These are phyloP conservation scores for Coemansia sp. DNA, from an alignment of 192 early-diverging fungal genomes.

Conservation along the genomic window DNA sequence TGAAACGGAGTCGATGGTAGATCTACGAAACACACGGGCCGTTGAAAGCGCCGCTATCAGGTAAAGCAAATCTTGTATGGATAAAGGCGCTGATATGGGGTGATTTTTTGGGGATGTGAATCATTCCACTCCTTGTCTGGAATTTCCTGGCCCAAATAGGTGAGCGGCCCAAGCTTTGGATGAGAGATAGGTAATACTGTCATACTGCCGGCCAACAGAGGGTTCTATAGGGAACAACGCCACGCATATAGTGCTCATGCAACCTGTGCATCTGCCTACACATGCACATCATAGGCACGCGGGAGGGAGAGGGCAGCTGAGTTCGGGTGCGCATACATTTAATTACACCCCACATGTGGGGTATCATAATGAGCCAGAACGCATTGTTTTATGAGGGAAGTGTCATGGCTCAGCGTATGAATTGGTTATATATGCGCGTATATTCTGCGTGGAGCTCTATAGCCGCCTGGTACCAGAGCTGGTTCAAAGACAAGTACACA, in stretches of 20 bases:
- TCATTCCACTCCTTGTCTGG: background rate
- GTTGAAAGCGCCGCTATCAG: background rate
- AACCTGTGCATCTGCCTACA: background rate
- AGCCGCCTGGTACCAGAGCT: background rate
- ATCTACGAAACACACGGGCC: background rate
- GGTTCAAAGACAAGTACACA: background rate
- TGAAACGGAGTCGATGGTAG: background rate
- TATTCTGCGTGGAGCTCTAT: background rate
- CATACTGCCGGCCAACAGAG: background rate
- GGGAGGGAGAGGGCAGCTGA: background rate
- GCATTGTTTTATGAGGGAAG: background rate
- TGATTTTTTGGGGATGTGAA: background rate
- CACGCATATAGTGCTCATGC: background rate
- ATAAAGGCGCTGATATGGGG: background rate
- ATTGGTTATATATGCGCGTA: background rate
- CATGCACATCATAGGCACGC: background rate
- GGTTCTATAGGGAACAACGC: background rate
- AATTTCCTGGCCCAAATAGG: background rate
- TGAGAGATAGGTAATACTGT: background rate
- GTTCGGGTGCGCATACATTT: background rate
- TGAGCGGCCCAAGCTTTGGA: background rate
- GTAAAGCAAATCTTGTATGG: background rate
- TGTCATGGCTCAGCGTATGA: background rate
- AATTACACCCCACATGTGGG: background rate
- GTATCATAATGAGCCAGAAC: background rate